Evolutionary conservation across 176 grass and related monocot species (phyloP), one percentile per base, ranked within the genome.

Genomic region (Bromus sterilis): DNA sequence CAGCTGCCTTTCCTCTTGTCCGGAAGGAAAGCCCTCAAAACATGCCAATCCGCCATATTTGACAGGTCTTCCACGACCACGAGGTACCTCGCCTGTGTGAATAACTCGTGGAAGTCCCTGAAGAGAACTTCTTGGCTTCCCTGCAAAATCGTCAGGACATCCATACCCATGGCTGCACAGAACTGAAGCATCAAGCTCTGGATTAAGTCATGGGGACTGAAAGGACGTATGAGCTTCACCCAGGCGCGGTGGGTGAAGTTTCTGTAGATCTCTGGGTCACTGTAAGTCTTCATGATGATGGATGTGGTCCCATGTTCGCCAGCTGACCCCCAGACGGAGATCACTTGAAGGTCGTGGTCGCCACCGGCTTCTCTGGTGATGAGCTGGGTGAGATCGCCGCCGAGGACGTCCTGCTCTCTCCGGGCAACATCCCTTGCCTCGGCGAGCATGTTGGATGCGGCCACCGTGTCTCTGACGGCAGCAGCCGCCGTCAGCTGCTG

Each of bases 41-140:
- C 26, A 16, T 57, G 42, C 83, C 88, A 90, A 30, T 66, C 72
- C 6, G 6, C 16, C 46, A 70, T 39, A 10, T 3, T 61, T 1
- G 57, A 81, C 6, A 81, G 18, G 18, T 71, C 77, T 81, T 89
- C 77, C 42, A 89, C 11, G 29, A 89, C 69, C 11, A 89, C 39
- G 4, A 89, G 24, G 24, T 59, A 59, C 24, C 24, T 28, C 24
- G 12, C 26, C 11, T 59, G 24, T 12, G 23, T 14, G 11, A 59
- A 3, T 59, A 44, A 13, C 56, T 29, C 11, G 4, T 28, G 56
- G 56, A 59, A 59, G 25, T 5, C 20, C 4, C 4, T 13, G 24
- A 59, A 59, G 56, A 59, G 11, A 59, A 5, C 56, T 29, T 59
- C 56, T 4, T 59, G 56, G 23, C 21, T 24, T n/a, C 3, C 53